Evolutionary conservation across 1,284 basidiomycete species (phyloP), one percentile per base, ranked within the genome.

Genomic region (Ustilago hordei): DNA sequence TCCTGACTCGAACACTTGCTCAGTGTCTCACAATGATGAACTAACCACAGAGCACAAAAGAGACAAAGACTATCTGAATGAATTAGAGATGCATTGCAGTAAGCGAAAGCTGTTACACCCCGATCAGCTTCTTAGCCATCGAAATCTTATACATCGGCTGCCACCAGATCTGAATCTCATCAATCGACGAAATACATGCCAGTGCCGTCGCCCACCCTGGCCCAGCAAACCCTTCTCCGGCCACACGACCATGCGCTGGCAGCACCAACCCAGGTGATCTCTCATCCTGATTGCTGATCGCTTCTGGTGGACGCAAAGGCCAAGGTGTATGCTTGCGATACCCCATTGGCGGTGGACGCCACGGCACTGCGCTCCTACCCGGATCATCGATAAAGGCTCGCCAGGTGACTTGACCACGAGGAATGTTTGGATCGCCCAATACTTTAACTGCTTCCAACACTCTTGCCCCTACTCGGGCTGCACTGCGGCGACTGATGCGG

Each of bases 121-220:
- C 74, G 17, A 71, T 65, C 12, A 81, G 64, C 63, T 66, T 74
- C 58, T 78, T 77, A 4, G 72, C 76, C 19, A 78, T 55, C 54
- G 77, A 72, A 31, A 80, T 67, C 61, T 75, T 78, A 50, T 69
- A 67, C 78, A 81, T 76, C 39, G 74, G 67, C 55, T 79, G 64
- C 79, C 79, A 81, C 72, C 78, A 79, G n/a, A 81, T 67, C 64
- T 73, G 69, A 15, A 81, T 68, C 60, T 81, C 78, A 53, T 81
- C 78, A 31, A 69, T 54, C 19, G 60, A 71, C 15, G 66, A 68
- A 39, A 78, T 59, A 41, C 71, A 69, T 3, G 76, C 75, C 41
- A 77, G 61, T 12, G 75, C 71, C 1, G 68, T 71, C 5, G 69
- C 68, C 79, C 79, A 81, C 1, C 73, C 74, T 4, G 75, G 60